Base-by-base conservation (phyloP, 805 yeast species). In the Debaryomyces tyrocola region DNA sequence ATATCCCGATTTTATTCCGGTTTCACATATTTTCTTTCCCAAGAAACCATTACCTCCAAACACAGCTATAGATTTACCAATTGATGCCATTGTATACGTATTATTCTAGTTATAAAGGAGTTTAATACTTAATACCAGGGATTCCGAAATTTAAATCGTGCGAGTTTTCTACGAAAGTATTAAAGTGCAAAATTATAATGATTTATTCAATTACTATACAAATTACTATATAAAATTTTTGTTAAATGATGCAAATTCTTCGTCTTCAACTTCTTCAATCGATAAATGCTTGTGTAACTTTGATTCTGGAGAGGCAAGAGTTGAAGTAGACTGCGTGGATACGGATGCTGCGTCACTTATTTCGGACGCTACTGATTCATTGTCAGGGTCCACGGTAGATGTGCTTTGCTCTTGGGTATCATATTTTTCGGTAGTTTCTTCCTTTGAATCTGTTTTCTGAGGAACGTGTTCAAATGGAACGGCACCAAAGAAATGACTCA, bases 1-100 rank as follows among this genome's bases (percentile, higher is more conserved):
- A 62, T 74, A 81, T 0, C 95, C 95, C 15, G 78, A 63, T 18
- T 63, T 66, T 1, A 87, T 64, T 0, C 86, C 95, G 2, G 76
- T 74, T 59, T 84, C 84, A 59, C 95, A 87, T 7, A 91, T 82
- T 49, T 69, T 70, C 44, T 64, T 63, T 10, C 96, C 90, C 48
- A 91, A 63, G 59, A 88, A 88, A 7, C 97, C 97, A 53, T 80
- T 82, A 0, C 97, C 97, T 14, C 98, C 98, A 57, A 90, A 81
- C 0, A 90, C 88, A 3, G 88, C 80, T 52, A 64, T 69, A 46
- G 69, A 65, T 58, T 53, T 63, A 7, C 49, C 37, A 44, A 54
- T 41, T 31, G 43, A 38, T 5, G 34, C 20, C 44, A 29, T 48
- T 31, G 41, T 20, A 9, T 41, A 28, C 40, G 28, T 41, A n/a